phyloP scores from a whole-genome alignment of 2,329 filamentous ascomycete species.

The Aspergillus pseudoviridinutans region DNA sequence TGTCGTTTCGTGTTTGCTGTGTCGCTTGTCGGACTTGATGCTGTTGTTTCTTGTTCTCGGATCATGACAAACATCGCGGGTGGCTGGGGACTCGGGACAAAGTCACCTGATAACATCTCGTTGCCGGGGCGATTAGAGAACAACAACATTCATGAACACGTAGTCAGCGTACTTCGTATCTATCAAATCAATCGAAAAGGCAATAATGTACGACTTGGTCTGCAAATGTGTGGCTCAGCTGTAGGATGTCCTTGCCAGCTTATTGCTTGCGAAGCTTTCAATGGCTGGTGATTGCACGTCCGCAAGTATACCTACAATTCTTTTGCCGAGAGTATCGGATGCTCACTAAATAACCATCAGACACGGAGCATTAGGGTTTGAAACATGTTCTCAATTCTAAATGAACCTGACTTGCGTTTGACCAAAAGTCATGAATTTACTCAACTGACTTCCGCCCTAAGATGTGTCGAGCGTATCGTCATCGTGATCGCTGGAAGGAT shows the following conservation, averaged over 20 bases:
- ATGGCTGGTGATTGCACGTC: neutral
- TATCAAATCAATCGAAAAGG: neutral
- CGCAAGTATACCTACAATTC: too few relatives aligned
- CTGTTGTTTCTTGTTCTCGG: constrained; percentile 5
- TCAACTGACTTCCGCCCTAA: neutral
- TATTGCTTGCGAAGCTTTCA: neutral
- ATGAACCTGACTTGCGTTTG: neutral
- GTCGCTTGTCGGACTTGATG: constrained; percentile 6
- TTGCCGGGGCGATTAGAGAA: constrained; percentile 6
- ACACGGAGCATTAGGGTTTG: neutral
- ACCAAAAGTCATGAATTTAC: too few relatives aligned
- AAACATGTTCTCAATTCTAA: neutral
- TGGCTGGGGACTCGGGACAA: constrained; percentile 10
- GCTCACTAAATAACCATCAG: neutral
- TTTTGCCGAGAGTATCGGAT: too few relatives aligned
- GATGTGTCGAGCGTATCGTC: neutral
- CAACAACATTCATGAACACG: constrained; percentile 3
- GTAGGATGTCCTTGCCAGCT: neutral
- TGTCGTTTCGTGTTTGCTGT: constrained; percentile 1
- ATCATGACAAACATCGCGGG: constrained; percentile 10
- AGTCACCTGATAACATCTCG: constrained; percentile 6
- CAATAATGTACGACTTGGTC: neutral
- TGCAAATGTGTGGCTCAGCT: neutral
- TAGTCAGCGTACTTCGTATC: too few relatives aligned
- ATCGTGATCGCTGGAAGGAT: neutral